Conservation (phyloP, 1,284 basidiomycete genomes). For the Fomitopsis palustris region DNA sequence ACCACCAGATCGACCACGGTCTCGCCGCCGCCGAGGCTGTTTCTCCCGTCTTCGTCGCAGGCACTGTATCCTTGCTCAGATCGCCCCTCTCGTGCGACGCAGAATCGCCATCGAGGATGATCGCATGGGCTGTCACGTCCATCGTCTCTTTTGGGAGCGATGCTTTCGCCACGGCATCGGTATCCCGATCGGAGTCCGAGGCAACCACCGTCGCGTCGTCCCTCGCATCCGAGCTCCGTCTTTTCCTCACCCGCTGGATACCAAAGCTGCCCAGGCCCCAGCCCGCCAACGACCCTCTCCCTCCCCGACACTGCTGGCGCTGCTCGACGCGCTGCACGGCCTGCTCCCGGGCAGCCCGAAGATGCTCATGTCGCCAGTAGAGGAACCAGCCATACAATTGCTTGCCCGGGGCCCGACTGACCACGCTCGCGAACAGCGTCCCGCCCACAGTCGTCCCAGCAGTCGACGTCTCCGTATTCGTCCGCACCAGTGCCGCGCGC, state of each 20-base stretch:
- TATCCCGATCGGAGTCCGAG: conserved; percentile 14
- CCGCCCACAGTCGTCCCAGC: not conserved
- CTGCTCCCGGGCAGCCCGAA: conserved; percentile 61
- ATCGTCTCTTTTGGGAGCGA: conserved; percentile 11
- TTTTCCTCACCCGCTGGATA: not conserved
- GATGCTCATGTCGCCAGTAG: conserved; percentile 60
- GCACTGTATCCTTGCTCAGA: conserved; percentile 2
- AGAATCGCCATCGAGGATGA: conserved; percentile 10
- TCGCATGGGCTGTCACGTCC: conserved; percentile 8
- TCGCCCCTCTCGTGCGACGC: conserved; percentile 4
- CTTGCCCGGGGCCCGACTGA: conserved; percentile 17
- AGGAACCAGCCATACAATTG: conserved; percentile 51
- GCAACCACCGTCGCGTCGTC: conserved; percentile 18
- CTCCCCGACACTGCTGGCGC: conserved; percentile 32
- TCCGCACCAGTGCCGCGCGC: not conserved
- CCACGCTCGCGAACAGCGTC: conserved; percentile 3
- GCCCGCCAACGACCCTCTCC: conserved; percentile 26
- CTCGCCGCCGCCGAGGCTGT: conserved; percentile 12
- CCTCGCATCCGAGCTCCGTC: conserved; percentile 23
- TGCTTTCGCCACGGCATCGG: conserved; percentile 23
- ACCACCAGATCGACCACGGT: conserved; percentile 63
- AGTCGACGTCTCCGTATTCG: not conserved
- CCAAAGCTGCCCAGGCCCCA: conserved; percentile 53
- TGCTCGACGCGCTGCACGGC: conserved; percentile 61
- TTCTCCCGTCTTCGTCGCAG: not conserved